phyloP scores from a whole-genome alignment of 148 eudicot genomes.

The Heliamphora exappendiculata region DNA sequence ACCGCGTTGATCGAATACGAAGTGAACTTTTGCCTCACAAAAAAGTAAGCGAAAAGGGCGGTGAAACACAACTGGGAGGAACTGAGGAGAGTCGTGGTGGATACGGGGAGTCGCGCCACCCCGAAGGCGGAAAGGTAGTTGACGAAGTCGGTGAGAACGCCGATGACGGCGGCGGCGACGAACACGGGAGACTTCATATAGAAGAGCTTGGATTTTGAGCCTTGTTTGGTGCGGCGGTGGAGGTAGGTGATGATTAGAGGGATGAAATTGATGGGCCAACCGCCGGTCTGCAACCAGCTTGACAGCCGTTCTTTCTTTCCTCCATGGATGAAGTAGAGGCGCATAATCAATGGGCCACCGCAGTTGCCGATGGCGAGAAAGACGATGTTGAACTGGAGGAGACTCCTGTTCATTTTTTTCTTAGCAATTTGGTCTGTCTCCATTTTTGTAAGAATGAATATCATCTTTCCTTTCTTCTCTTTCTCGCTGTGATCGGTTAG shows the following conservation, averaged over 20 bases:
- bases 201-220: slow-evolving; percentile 20
- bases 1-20: slow-evolving; percentile 53
- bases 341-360: slow-evolving; percentile 43
- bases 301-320: slow-evolving; percentile 51
- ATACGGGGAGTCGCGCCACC: slow-evolving; percentile 57
- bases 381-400: slow-evolving; percentile 29
- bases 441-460: neutral
- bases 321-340: slow-evolving; percentile 51
- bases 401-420: slow-evolving; percentile 16
- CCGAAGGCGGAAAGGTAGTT: slow-evolving; percentile 50
- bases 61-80: slow-evolving; percentile 59
- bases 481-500: too few relatives aligned
- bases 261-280: slow-evolving; percentile 46
- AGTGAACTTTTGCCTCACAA: slow-evolving; percentile 57
- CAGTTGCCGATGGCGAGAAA: slow-evolving; percentile 35
- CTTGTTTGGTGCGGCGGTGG: slow-evolving; percentile 9
- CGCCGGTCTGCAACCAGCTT: slow-evolving; percentile 42
- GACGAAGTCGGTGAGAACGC: slow-evolving; percentile 44
- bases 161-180: slow-evolving; percentile 22
- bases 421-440: neutral
- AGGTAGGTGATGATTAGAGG: slow-evolving; percentile 28
- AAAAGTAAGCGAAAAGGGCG: slow-evolving; percentile 45
- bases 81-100: too few relatives aligned
- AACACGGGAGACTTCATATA: slow-evolving; percentile 23
- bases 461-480: too few relatives aligned